These are phyloP conservation scores for Hydnum rufescens DNA, from an alignment of 768 basidiomycete genomes.

Conservation along the genomic window DNA sequence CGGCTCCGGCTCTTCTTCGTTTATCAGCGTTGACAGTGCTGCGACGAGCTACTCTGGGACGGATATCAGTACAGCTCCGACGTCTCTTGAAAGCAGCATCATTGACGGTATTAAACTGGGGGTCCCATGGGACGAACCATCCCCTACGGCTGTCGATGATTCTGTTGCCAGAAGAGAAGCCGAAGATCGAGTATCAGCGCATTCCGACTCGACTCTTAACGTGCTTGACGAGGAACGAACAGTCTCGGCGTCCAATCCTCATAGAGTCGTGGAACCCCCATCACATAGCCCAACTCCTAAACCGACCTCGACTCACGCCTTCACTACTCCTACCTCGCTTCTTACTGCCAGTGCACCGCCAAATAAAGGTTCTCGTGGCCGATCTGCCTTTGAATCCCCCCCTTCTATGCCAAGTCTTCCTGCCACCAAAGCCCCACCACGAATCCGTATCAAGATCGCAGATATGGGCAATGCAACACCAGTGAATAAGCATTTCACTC, in stretches of 20 bases:
- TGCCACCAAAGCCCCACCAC: conserved; percentile 20
- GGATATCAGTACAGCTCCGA: not conserved
- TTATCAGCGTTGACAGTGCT: not conserved
- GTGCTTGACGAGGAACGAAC: not conserved
- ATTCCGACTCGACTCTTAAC: not conserved
- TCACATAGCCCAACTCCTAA: not conserved
- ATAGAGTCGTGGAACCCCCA: not conserved
- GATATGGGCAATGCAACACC: conserved; percentile 91
- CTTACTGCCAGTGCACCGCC: not conserved
- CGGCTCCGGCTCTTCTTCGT: not conserved
- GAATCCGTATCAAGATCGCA: conserved; percentile 78
- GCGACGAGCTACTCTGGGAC: not conserved
- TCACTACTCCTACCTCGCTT: too few species aligned
- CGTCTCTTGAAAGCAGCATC: not conserved
- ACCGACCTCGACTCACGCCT: not conserved
- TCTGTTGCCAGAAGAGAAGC: not conserved
- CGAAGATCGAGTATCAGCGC: not conserved
- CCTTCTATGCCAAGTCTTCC: conserved; percentile 1
- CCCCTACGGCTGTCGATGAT: not conserved
- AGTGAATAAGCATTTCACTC: conserved; percentile 75
- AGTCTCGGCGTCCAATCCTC: not conserved
- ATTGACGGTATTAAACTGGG: not conserved
- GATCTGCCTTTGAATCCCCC: not conserved
- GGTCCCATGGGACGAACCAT: not conserved
- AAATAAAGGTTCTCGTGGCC: not conserved